phyloP scores from a whole-genome alignment of 2,329 filamentous ascomycete genomes.

The Blastomyces gilchristii region DNA sequence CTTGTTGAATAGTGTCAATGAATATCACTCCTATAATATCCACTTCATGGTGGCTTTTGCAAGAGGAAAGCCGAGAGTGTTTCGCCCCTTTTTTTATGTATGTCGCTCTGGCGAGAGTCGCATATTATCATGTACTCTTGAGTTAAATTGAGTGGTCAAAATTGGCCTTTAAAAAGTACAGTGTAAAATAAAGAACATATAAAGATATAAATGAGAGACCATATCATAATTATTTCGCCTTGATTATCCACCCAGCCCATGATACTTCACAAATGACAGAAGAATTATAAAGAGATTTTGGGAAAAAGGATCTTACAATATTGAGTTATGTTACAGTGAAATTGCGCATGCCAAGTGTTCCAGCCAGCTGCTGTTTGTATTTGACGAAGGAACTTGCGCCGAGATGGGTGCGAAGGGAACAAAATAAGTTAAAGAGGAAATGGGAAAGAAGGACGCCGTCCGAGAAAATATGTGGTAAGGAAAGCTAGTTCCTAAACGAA shows the following conservation, averaged over 20 bases:
- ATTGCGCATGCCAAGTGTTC: slow-evolving; percentile 1
- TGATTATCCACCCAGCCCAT: neutral
- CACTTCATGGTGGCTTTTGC: neutral
- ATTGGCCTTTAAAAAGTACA: neutral
- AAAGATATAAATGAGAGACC: neutral
- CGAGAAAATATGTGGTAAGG: neutral
- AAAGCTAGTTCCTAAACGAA: neutral
- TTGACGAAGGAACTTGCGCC: slow-evolving; percentile 1
- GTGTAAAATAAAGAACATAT: neutral
- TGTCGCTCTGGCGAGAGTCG: neutral
- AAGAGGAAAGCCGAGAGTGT: neutral
- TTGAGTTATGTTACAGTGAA: slow-evolving; percentile 10
- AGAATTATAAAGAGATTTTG: neutral
- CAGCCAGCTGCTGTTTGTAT: neutral
- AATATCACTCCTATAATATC: neutral
- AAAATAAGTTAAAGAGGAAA: neutral
- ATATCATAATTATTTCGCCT: neutral
- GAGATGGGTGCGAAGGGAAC: neutral
- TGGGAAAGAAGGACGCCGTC: neutral
- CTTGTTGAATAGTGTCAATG: neutral
- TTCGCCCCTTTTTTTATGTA: neutral
- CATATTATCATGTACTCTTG: neutral
- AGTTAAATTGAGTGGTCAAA: neutral
- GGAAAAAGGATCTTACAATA: slow-evolving; percentile 8
- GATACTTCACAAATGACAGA: neutral